Base-by-base conservation (phyloP, 1,139 yeast genomes). In the Pichia sp. region DNA sequence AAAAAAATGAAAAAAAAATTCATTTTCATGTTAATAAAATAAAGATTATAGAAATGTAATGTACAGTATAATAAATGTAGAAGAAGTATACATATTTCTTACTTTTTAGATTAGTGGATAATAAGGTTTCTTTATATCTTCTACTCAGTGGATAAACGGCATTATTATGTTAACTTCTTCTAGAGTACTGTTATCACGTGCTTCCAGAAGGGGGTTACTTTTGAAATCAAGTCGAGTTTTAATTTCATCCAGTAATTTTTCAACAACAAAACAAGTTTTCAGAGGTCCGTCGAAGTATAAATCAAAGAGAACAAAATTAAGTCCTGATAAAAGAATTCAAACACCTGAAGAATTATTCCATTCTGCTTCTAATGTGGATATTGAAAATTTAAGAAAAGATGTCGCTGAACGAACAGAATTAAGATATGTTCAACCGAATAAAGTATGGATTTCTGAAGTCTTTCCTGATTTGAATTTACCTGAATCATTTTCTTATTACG, bases 341-440 rank as follows among this genome's bases (percentile, higher is more conserved):
- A 61, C 65, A 2, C 64, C 65, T 6, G 62, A 56, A 35, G 63
- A 61, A 41, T 49, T 61, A 7, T 43, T 59, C 6, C 37, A 47
- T 30, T 51, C 52, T 31, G 58, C 60, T 4, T 51, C 57, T 1
- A 58, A 54, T 39, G 55, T 49, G 4, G 63, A 59, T 36, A 47
- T 61, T 20, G 51, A 56, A 24, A 53, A 54, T 30, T 44, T 62
- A n/a, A 50, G 48, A 29, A 45, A 44, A 6, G 60, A 55, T 22
- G 51, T 53, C 12, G 45, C 49, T 10, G 30, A 45, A 5, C 50
- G 65, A 38, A 48, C 55, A 11, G 35, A 47, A n/a, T 37, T 51
- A 2, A 49, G 66, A 38, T 60, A 54, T 37, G 42, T 43, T 3
- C 39, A 52, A 29, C 66, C 66, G 3, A 63, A 62, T 46, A 47